phyloP scores from a whole-genome alignment of 805 yeast species.

The Cyberlindnera meyerae region DNA sequence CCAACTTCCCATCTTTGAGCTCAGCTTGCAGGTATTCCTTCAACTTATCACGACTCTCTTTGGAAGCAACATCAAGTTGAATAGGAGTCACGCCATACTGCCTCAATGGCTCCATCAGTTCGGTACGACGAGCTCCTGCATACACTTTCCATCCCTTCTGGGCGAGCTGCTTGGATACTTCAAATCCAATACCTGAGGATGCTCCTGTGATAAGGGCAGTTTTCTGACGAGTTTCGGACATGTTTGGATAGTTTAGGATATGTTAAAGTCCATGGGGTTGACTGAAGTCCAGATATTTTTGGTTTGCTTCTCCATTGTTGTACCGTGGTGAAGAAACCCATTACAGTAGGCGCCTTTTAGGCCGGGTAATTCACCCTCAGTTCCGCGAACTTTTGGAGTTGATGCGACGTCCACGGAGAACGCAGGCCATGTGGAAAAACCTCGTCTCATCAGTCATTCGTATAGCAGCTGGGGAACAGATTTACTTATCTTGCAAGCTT shows the following conservation, averaged over 20 bases:
- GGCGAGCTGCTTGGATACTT: constrained; percentile 45
- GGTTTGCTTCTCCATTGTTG: no score
- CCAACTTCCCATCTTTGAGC: constrained; percentile 45
- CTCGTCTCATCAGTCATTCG: no score
- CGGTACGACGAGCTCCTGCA: constrained; percentile 69
- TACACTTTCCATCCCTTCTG: constrained; percentile 53
- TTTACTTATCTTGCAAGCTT: no score
- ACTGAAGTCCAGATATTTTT: no score
- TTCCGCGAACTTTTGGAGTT: no score
- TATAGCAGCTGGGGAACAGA: no score
- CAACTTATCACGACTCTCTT: constrained; percentile 41
- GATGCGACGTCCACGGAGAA: no score
- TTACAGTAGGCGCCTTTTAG: no score
- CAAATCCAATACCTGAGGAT: constrained; percentile 52
- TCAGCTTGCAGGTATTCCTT: constrained; percentile 37
- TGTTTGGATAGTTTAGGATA: not conserved
- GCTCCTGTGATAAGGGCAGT: constrained; percentile 49
- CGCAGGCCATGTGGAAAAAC: no score
- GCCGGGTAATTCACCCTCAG: no score
- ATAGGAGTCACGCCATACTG: constrained; percentile 40
- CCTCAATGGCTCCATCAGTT: constrained; percentile 48
- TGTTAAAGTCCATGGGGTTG: no score
- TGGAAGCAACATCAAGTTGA: constrained; percentile 52
- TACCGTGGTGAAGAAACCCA: no score
- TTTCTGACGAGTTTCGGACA: constrained; percentile 17